Evolutionary conservation across 805 yeast genomes (phyloP), one percentile per base, ranked within the genome.

Genomic region (Pichia californica): DNA sequence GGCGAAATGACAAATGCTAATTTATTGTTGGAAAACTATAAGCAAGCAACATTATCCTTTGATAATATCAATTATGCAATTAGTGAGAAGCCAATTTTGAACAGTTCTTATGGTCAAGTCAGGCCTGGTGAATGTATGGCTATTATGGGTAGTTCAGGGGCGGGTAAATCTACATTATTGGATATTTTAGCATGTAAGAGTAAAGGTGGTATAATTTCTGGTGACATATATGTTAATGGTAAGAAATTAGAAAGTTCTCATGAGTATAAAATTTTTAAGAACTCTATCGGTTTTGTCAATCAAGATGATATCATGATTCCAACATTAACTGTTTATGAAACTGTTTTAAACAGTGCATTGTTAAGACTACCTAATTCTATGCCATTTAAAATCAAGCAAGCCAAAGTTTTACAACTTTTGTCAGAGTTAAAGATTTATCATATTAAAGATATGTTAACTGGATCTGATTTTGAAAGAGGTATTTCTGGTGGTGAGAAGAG

Each of bases 91-190:
- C 64, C 63, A 15, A 79, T 93, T 4, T 70, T 93, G 46, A 70
- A 74, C 11, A 69, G 73, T 25, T 72, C 87, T 0, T 79, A 76
- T 52, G 99, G 99, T 9, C 53, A 78, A 13, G 95, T 81, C 3
- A 77, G 77, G 40, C 95, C 97, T 2, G 83, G 96, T 31, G 88
- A 88, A 59, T 83, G 95, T 48, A 62, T 88, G 59, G 98, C 99
- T 0, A 88, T 93, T 33, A 87, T 93, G 95, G 99, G 99, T 35
- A 97, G 97, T 1, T 89, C 97, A 0, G 99, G 99, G 39, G 98
- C 99, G 13, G 99, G 99, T 41, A 93, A 93, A 59, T 91, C 99
- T 1, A 91, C 99, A 0, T 66, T 93, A 34, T 67, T 93, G 40
- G 99, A 93, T 58, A 88, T 93, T 46, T 67, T 93, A 44, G 98